Base-by-base conservation (phyloP, 2,329 filamentous ascomycete species). In the Boeremia exigua region DNA sequence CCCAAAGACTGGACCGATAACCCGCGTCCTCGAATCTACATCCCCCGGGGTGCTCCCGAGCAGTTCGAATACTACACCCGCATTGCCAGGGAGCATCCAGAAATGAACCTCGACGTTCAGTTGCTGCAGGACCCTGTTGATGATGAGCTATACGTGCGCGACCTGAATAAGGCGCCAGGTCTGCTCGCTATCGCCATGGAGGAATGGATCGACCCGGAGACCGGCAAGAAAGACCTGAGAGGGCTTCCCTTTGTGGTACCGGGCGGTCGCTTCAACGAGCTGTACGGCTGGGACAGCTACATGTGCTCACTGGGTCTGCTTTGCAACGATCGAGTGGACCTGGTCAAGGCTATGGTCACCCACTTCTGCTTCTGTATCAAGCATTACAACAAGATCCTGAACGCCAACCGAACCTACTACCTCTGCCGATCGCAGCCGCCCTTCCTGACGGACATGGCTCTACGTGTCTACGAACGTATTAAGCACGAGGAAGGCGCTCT, bases 231-330 rank as follows among this genome's bases (percentile, higher is more conserved):
- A 59, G 89, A 89, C 3, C 80, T 96, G 36, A 83, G 84, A 32
- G 95, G 95, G 3, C 82, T 96, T 55, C 94, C 95, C 0, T 99
- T 98, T 67, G 92, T 98, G n/a, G 95, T 99, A 3, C 95, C 95
- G 0, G 95, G 95, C 56, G 95, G 95, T 23, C 87, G 95, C 28
- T 99, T 99, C 86, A 99, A 99, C 77, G 95, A 99, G 76, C 79
- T 99, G 19, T 99, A 99, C 73, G 94, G 94, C 42, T 99, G 95
- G 95, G 95, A 99, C 77, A 97, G 92, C 74, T 99, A 98, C 80
- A 98, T 99, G 92, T 91, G 94, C 75, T 95, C 94, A 5, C 82
- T 98, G 3, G 95, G 95, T 15, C 83, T 99, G 55, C 81, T 98
- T 56, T 86, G 92, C 66, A 92, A 94, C 71, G 90, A 95, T 72